Evolutionary conservation across 805 yeast genomes (phyloP).

Genomic region (Zygotorulaspora chibaensis): DNA sequence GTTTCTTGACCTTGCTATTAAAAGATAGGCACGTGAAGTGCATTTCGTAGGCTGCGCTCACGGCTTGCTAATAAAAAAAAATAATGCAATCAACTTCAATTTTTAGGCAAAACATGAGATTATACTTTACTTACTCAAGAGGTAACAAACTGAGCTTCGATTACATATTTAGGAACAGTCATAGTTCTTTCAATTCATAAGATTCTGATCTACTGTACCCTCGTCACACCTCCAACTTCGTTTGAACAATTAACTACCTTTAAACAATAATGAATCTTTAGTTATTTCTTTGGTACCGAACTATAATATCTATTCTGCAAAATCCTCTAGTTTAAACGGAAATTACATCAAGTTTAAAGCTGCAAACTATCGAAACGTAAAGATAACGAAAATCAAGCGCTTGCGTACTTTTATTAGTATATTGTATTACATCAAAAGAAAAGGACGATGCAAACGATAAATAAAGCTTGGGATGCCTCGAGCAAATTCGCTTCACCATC

Average conservation of each 20-base stretch:
- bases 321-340: neutral
- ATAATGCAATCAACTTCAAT: neutral
- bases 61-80: neutral
- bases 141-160: too few species aligned
- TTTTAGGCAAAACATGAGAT: neutral
- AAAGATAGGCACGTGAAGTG: neutral
- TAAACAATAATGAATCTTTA: conserved; percentile 1
- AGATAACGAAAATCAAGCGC: too few species aligned
- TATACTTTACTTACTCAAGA: too few species aligned
- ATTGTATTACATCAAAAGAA: neutral
- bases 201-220: neutral
- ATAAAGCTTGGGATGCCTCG: neutral
- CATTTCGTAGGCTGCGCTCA: neutral
- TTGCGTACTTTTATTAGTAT: neutral
- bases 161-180: too few species aligned
- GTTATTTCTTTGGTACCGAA: neutral
- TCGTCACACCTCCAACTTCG: neutral
- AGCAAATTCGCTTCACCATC: conserved; percentile 1
- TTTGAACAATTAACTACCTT: neutral
- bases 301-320: neutral
- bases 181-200: too few species aligned
- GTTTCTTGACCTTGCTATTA: neutral
- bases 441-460: neutral
- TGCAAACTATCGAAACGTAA: too few species aligned
- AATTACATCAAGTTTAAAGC: neutral